These are phyloP conservation scores for Lipomyces anomalus DNA, from an alignment of 805 yeast species.

Conservation along the genomic window DNA sequence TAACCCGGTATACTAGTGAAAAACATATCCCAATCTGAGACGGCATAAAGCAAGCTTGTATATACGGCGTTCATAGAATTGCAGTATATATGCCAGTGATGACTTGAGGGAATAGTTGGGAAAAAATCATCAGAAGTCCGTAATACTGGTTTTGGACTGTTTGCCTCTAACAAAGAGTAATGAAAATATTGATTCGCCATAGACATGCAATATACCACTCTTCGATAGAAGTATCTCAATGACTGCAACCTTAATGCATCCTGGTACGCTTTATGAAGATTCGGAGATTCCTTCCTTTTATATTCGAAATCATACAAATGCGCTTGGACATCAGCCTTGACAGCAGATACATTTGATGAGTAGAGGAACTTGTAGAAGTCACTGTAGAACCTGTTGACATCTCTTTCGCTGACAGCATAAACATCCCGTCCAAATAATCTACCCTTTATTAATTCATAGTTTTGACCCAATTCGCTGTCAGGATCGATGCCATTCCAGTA, in stretches of 20 bases:
- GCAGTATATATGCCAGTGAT: constrained; percentile 31
- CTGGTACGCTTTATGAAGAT: constrained; percentile 24
- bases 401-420: constrained; percentile 15
- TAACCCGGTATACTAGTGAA: constrained; percentile 24
- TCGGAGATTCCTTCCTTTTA: constrained; percentile 19
- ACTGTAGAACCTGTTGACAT: constrained; percentile 25
- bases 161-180: constrained; percentile 11
- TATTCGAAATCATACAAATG: constrained; percentile 27
- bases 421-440: constrained; percentile 9
- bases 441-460: constrained; percentile 13
- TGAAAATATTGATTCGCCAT: constrained; percentile 27
- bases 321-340: constrained; percentile 31
- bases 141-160: constrained; percentile 25
- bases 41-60: constrained; percentile 25
- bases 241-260: constrained; percentile 27
- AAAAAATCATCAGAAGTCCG: constrained; percentile 33
- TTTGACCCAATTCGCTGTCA: constrained; percentile 25
- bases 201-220: constrained; percentile 31
- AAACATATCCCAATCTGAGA: constrained; percentile 33
- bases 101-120: constrained; percentile 28
- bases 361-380: constrained; percentile 28
- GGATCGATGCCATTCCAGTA: constrained; percentile 32
- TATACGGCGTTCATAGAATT: constrained; percentile 27
- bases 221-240: constrained; percentile 22
- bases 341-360: constrained; percentile 27